phyloP scores from a whole-genome alignment of 1,284 basidiomycete genomes.

The Malassezia arunalokei region DNA sequence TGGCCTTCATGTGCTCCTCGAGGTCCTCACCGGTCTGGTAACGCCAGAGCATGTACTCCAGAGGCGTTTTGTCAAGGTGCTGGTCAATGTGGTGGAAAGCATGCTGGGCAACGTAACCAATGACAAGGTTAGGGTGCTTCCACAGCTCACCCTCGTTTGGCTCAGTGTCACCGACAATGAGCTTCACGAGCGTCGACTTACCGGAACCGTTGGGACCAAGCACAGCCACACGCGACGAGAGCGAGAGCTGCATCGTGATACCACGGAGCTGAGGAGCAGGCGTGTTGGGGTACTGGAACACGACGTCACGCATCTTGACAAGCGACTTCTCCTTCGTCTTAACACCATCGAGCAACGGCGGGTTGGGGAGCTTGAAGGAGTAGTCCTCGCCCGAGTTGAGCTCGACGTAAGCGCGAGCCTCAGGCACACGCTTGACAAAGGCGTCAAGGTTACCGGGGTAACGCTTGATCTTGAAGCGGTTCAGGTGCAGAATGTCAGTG shows the following conservation, averaged over 20 bases:
- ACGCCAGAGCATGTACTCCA: conserved; percentile 47
- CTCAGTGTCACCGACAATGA: conserved; percentile 46
- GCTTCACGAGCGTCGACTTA: conserved; percentile 46
- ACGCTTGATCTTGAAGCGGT: conserved; percentile 47
- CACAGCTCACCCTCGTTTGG: conserved; percentile 43
- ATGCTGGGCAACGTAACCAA: conserved; percentile 47
- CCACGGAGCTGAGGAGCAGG: conserved; percentile 44
- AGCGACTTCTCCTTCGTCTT: conserved; percentile 48
- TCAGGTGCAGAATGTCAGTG: conserved; percentile 46
- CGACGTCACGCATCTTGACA: conserved; percentile 45
- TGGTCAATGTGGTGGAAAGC: conserved; percentile 48
- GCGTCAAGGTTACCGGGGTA: conserved; percentile 45
- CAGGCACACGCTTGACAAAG: conserved; percentile 46
- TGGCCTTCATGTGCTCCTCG: conserved; percentile 45
- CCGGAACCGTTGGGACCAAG: conserved; percentile 46
- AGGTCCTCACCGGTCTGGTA: conserved; percentile 47
- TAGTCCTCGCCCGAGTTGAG: conserved; percentile 46
- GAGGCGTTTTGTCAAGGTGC: conserved; percentile 46
- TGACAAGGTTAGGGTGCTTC: conserved; percentile 47
- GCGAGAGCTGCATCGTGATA: conserved; percentile 45
- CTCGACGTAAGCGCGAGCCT: conserved; percentile 44
- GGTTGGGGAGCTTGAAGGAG: conserved; percentile 47
- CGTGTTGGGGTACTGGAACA: conserved; percentile 45
- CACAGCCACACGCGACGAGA: conserved; percentile 46
- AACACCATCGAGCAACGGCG: conserved; percentile 46